Percentiles rank a stretch among this genome's conserved stretches.
Evolutionary conservation across 768 basidiomycete species (phyloP).

Genomic region (Cantharellus cinnabarinus): DNA sequence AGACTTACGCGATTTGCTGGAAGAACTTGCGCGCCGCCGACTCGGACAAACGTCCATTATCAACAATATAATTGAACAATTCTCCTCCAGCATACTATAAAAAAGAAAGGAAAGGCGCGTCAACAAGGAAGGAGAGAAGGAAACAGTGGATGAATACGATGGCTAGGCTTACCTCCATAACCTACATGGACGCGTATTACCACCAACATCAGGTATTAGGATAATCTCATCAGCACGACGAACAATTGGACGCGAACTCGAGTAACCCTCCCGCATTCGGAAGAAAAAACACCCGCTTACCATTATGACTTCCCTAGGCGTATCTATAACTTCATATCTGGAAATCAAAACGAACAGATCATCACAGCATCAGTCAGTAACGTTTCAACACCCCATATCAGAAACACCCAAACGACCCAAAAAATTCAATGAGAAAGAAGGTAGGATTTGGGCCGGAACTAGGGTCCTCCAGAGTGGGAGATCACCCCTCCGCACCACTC

Average conservation of each 20-base stretch:
- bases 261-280: background rate
- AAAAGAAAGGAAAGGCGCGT: background rate
- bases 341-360: background rate
- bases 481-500: too few relatives aligned
- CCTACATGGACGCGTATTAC: background rate
- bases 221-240: background rate
- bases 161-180: background rate
- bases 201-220: background rate
- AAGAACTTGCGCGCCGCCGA: constrained; percentile 81
- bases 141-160: too few relatives aligned
- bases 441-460: too few relatives aligned
- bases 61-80: constrained; percentile 94
- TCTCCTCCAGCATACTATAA: constrained; percentile 71
- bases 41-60: constrained; percentile 82
- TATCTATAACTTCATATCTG: constrained; percentile 54
- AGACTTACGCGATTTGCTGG: constrained; percentile 64
- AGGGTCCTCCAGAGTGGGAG: too few relatives aligned
- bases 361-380: too few relatives aligned
- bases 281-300: constrained; percentile 36
- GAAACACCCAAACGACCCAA: too few relatives aligned
- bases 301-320: constrained; percentile 90
- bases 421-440: too few relatives aligned
- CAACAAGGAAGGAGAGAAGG: background rate
- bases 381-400: too few relatives aligned
- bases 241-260: too few relatives aligned